Evolutionary conservation across 495 filamentous ascomycete species (phyloP), one percentile per base, ranked within the genome.

Genomic region (Aspergillus cavernicola): DNA sequence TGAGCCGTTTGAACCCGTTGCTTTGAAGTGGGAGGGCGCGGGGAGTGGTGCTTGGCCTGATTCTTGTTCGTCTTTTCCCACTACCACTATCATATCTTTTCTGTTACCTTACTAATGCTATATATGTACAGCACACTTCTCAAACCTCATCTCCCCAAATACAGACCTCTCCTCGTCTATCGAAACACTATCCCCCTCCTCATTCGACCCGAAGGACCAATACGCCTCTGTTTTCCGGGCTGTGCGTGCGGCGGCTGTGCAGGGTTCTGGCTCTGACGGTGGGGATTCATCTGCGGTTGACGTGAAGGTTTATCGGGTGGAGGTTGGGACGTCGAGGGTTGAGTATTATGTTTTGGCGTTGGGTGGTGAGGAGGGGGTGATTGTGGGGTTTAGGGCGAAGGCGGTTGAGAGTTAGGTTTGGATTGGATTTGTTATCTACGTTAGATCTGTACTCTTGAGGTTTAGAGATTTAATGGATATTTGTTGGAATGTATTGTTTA

Each of bases 1-100:
- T 68, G 88, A 92, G 71, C 86, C 86, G 31, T 96, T 92, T 66
- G 84, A 85, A 64, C 80, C 83, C 1, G 89, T 96, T 4, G 78
- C 73, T 44, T 61, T 95, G 58, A 72, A 69, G 53, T 91, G 78
- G 78, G 72, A 76, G 37, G 83, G 80, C 35, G 72, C 72, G 15
- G 62, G 52, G 32, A 73, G 73, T 35, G 76, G 72, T 31, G 65
- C 67, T 35, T 75, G 86, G 66, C 85, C 85, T 32, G 82, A 80
- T 65, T 72, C 84, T 65, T 79, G 85, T 87, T 62, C 33, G 77
- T 76, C 48, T 29, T 20, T 33, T 5, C 13, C 28, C 29, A 28
- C 24, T 28, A 28, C 4, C 24, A 9, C 9, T 28, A 28, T 41
- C 29, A 39, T 41, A 23, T 39, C 24, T 39, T 42, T 37, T 22